Conservation (phyloP, 495 filamentous ascomycete species). For the Hypoxylon trugodes region DNA sequence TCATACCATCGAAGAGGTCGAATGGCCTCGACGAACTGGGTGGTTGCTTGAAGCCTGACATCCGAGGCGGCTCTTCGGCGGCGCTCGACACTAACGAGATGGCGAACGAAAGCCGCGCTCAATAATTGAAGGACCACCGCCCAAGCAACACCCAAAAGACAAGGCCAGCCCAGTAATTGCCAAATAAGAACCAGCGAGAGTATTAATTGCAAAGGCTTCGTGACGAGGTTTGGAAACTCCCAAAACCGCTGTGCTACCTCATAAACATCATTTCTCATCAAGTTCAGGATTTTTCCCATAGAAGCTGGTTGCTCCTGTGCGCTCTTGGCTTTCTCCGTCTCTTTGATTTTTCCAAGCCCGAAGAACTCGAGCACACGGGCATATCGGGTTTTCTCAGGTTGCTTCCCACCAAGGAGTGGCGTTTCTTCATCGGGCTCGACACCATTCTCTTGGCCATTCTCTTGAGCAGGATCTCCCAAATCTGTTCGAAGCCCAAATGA, state of each 20-base stretch:
- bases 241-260: constrained; percentile 84
- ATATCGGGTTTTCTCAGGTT: constrained; percentile 25
- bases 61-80: constrained; percentile 74
- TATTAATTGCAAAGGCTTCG: constrained; percentile 72
- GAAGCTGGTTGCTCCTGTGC: constrained; percentile 66
- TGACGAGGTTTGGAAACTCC: constrained; percentile 75
- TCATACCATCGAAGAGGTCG: constrained; percentile 88
- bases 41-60: constrained; percentile 72
- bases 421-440: constrained; percentile 35
- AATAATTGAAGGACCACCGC: constrained; percentile 69
- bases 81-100: constrained; percentile 68
- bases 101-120: constrained; percentile 69
- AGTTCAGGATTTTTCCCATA: constrained; percentile 84
- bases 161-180: constrained; percentile 80
- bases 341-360: constrained; percentile 13
- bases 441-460: constrained; percentile 45
- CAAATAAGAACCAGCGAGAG: constrained; percentile 75
- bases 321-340: constrained; percentile 6
- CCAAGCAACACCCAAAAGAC: constrained; percentile 72
- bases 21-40: constrained; percentile 83
- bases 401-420: constrained; percentile 29
- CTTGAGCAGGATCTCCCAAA: constrained; percentile 21
- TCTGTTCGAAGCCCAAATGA: constrained; percentile 56
- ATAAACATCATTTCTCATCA: constrained; percentile 81
- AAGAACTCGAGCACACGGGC: constrained; percentile 32